Base-by-base conservation (phyloP, 2,329 filamentous ascomycete genomes). In the Hypoxylon sp. region DNA sequence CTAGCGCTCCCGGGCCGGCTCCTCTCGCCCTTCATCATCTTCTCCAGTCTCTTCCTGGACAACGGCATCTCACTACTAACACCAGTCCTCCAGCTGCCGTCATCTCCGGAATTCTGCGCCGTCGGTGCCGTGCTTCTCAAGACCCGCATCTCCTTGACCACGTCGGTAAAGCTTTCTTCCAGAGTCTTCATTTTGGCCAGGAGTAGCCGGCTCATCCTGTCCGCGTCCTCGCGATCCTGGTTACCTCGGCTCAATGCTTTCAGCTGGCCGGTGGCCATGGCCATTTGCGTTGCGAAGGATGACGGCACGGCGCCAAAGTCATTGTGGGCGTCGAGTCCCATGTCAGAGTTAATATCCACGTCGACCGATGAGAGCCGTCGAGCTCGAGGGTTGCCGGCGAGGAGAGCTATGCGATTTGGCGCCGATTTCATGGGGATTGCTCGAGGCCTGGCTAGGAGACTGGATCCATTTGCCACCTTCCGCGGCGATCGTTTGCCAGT, bases 141-240 rank as follows among this genome's bases (percentile, higher is more conserved):
- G 66, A 88, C 87, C 65, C 91, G 88, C 75, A 97, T 89, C 76
- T 95, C 92, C 65, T 87, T 88, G 59, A 93, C 86, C n/a, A 97
- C 89, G 62, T 97, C 92, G 2, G 91, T 86, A 76, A 98, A 94
- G 13, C 93, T 91, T 77, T 97, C 93, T 75, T 98, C 94, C 1
- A 98, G 83, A 6, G 91, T 94, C 76, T 95, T 95, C 93, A 97
- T 97, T 32, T 93, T 84, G 7, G 93, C 92, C 47, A 97, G 81
- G 78, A 97, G 91, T 47, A 97, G 84, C 58, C 92, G 87, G 69
- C 89, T 89, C 85, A 94, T 91, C 41, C 91, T 86, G 72, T 92
- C 90, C 22, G 76, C 86, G 83, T 82, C 80, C 56, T 80, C 74
- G 57, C 70, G 72, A 26, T 74, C 73, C 13, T 68, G 78, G 30